Base-by-base conservation (phyloP, 345 rosid species). In the Fremontodendron californicum region DNA sequence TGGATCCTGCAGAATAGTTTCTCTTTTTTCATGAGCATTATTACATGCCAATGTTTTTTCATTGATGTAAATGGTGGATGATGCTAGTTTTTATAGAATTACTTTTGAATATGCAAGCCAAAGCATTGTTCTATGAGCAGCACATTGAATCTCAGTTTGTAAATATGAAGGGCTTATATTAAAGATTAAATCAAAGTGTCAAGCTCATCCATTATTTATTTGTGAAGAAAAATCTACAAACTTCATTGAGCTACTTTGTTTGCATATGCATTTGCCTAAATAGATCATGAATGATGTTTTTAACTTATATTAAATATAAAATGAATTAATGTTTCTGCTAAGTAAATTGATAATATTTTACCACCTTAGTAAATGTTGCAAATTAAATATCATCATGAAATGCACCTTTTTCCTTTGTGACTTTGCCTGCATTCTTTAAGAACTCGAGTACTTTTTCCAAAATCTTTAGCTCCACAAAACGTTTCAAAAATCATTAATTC, bases 401-500 rank as follows among this genome's bases (percentile, higher is more conserved):
- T 1, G 35, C n/a, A n/a, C n/a, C n/a, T n/a, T n/a, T n/a, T n/a
- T n/a, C n/a, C n/a, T n/a, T n/a, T n/a, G n/a, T n/a, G n/a, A n/a
- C n/a, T n/a, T n/a, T n/a, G n/a, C n/a, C n/a, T n/a, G n/a, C n/a
- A n/a, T n/a, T n/a, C n/a, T n/a, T n/a, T n/a, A 33, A 33, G 35
- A 33, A 33, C 35, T 33, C 35, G 3, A 33, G 35, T 33, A 1
- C 3, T 33, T n/a, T 58, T 27, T 58, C 16, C 16, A 60, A 60
- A 27, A 60, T 58, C 35, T n/a, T 54, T 52, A 0, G 11, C 40
- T 49, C 23, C 57, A 76, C 73, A 64, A 52, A 68, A 65, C 64
- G 29, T 62, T 18, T 35, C 77, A 75, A 73, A 60, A 15, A 79
- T 55, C 19, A n/a, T n/a, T n/a, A n/a, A 37, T 81, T 76, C 69